Base-by-base conservation (phyloP, 352 stramenopile species). In the Aphanomyces euteiches region DNA sequence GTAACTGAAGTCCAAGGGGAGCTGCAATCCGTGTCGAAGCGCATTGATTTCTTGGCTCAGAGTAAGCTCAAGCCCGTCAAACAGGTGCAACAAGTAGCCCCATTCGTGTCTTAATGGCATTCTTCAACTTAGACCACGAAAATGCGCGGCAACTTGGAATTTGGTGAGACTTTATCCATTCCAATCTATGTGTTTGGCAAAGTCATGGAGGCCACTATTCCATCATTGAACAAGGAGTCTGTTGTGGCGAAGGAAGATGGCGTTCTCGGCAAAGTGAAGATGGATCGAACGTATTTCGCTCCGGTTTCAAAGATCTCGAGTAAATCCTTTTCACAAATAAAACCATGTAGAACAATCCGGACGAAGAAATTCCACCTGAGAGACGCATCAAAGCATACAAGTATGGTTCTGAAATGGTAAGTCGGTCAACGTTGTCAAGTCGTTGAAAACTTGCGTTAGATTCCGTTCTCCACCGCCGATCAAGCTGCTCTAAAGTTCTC, bases 401-500 rank as follows among this genome's bases (percentile, higher is more conserved):
- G 34, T 94, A 94, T 60, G 86, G 86, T 12, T 74, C 78, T 56
- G 86, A 94, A 56, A 88, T 85, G 50, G 86, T 94, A 48, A n/a
- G 7, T 10, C 21, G 34, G 7, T 8, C 15, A 7, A 37, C 1
- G 50, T 36, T 19, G 17, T 58, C 15, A 53, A 53, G 13, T 53
- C 45, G 45, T 36, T 19, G 21, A 17, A 12, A 60, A 67, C 12
- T 2, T 50, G 5, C 13, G 0, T 7, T 69, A 69, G 63, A 69
- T 72, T 67, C 83, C 87, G 13, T 94, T 94, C 65, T 89, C 82
- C 41, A 89, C 81, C 2, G 85, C 85, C 13, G 87, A 94, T 43
- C 75, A 92, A 0, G 87, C 90, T 56, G 87, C 86, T 36, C 89
- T 92, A 72, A 94, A 94, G 69, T 86, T 93, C 50, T 78, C 85